Percentiles rank a stretch among this genome's conserved stretches.
Conservation (phyloP, 768 basidiomycete genomes). For the Naematelia aurantialba region DNA sequence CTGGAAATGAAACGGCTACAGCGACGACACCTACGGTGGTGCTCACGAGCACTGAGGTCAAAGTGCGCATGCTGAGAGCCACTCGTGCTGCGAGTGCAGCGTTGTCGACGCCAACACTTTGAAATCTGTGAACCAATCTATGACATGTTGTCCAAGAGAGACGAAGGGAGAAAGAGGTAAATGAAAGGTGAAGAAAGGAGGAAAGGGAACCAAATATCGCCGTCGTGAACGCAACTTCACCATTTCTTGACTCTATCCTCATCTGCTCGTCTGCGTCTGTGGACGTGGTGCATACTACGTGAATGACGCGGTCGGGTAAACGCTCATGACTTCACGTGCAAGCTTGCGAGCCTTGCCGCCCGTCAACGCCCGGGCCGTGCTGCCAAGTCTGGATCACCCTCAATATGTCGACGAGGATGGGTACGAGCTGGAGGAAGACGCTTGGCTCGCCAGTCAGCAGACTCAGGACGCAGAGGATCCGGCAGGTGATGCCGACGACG, state of each 20-base stretch:
- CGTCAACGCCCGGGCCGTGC: constrained; percentile 6
- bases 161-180: neutral
- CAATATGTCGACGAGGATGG: constrained; percentile 32
- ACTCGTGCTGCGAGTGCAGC: too few species aligned
- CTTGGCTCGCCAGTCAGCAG: constrained; percentile 1
- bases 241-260: neutral
- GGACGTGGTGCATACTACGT: too few species aligned
- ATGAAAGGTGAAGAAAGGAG: neutral
- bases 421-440: constrained; percentile 18
- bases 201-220: neutral
- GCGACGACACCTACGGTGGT: neutral
- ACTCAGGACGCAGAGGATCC: constrained; percentile 9
- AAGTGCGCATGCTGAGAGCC: too few species aligned
- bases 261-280: too few species aligned
- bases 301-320: neutral
- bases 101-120: too few species aligned
- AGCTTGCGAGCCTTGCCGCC: neutral
- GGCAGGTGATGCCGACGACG: neutral
- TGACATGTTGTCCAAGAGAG: too few species aligned
- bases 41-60: neutral
- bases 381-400: constrained; percentile 24
- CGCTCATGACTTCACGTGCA: neutral
- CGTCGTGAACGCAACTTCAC: too few species aligned
- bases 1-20: neutral
- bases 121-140: too few species aligned